These are phyloP conservation scores for Lagenidium sp. DNA, from an alignment of 352 stramenopile species.

Conservation along the genomic window DNA sequence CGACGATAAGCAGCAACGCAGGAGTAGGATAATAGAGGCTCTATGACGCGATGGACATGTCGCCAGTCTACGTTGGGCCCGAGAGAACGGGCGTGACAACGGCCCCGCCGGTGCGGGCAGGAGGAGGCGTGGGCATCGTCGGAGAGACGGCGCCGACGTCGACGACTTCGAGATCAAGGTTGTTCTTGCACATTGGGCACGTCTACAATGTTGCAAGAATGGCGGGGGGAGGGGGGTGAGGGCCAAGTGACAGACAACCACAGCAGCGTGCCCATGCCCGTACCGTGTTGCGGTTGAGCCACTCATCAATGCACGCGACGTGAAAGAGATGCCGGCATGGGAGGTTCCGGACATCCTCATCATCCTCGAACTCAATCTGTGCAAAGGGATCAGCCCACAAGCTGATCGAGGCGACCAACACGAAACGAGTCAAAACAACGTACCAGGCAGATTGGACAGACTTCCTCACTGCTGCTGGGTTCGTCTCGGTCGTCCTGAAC, in stretches of 20 bases:
- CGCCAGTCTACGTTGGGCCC: no score
- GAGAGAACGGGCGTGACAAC: slow-evolving; percentile 14
- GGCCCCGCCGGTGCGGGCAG: no score
- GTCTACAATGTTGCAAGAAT: no score
- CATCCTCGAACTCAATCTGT: slow-evolving; percentile 70
- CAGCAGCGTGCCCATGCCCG: slow-evolving; percentile 4
- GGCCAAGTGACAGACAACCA: background rate
- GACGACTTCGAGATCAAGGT: slow-evolving; percentile 47
- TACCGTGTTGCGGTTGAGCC: slow-evolving; percentile 82
- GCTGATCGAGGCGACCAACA: no score
- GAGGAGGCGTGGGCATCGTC: no score
- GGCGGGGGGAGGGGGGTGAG: no score
- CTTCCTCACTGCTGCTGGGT: slow-evolving; percentile 30
- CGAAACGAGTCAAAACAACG: no score
- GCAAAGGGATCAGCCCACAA: no score
- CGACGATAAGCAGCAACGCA: no score
- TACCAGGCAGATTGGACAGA: slow-evolving; percentile 72
- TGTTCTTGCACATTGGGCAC: slow-evolving; percentile 81
- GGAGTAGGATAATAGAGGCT: no score
- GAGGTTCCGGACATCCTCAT: slow-evolving; percentile 67
- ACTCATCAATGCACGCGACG: slow-evolving; percentile 83
- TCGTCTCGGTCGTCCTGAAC: slow-evolving; percentile 1
- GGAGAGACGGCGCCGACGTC: slow-evolving; percentile 14
- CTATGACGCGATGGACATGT: no score
- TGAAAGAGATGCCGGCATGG: slow-evolving; percentile 87